Conservation (phyloP, 768 basidiomycete genomes). For the Suillus clintonianus region DNA sequence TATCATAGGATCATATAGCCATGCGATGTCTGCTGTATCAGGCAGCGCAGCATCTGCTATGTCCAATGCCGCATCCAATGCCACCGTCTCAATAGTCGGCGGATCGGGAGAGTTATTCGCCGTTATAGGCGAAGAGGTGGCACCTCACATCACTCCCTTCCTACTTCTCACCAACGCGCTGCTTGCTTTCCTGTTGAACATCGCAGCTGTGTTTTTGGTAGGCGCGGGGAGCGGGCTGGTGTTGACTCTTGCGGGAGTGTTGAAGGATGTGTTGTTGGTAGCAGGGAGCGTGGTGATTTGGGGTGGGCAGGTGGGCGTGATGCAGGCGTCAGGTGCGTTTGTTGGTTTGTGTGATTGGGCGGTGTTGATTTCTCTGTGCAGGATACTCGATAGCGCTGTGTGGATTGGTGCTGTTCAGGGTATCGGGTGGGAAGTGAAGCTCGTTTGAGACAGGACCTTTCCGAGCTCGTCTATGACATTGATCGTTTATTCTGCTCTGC, state of each 20-base stretch:
- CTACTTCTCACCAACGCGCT: conserved; percentile 82
- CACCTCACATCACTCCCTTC: conserved; percentile 52
- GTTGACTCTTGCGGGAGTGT: conserved; percentile 90
- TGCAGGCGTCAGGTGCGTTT: conserved; percentile 78
- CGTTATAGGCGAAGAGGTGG: not conserved
- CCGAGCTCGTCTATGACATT: not conserved
- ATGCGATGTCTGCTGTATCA: not conserved
- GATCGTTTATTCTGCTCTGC: no score
- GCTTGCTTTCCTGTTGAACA: conserved; percentile 86
- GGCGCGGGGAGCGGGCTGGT: conserved; percentile 86
- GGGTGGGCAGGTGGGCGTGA: conserved; percentile 71
- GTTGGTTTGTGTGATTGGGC: not conserved
- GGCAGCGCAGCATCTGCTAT: not conserved
- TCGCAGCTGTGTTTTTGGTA: conserved; percentile 94
- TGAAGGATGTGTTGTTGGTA: conserved; percentile 97
- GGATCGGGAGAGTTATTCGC: not conserved
- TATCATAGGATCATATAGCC: conserved; percentile 21
- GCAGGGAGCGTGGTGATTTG: conserved; percentile 88
- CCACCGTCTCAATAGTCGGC: not conserved
- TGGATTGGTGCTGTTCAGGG: conserved; percentile 86
- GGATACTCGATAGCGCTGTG: conserved; percentile 88
- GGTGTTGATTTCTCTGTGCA: conserved; percentile 24
- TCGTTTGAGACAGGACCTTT: not conserved
- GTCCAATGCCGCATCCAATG: not conserved
- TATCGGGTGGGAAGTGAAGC: conserved; percentile 58